Conservation (phyloP, 257 asterid species). For the Misopates orontium region DNA sequence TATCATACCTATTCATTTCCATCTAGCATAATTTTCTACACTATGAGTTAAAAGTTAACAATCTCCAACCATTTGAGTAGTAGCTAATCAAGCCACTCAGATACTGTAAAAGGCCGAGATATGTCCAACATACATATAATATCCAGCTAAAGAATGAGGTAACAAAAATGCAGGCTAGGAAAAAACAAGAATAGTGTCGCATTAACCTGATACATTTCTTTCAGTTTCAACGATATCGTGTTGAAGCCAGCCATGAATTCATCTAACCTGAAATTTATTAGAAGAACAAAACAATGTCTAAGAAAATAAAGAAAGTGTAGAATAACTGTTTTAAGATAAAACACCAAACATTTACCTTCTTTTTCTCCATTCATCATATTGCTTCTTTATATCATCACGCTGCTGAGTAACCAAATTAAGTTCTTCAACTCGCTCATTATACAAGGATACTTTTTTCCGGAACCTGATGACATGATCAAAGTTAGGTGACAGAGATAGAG, state of each 20-base stretch:
- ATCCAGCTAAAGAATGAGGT: conserved; percentile 15
- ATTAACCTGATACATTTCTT: conserved; percentile 97
- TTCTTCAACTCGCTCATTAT: conserved; percentile 83
- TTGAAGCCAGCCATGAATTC: conserved; percentile 97
- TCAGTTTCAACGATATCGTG: conserved; percentile 86
- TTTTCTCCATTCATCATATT: conserved; percentile 93
- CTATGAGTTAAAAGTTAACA: background rate
- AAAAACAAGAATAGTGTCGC: conserved; percentile 11
- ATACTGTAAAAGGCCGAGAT: background rate
- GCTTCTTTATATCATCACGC: conserved; percentile 86
- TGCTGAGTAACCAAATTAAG: conserved; percentile 78
- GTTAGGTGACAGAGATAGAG: conserved; percentile 12
- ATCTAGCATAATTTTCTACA: conserved; percentile 1
- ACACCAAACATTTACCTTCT: conserved; percentile 49
- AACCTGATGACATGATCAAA: conserved; percentile 48
- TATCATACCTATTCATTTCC: conserved; percentile 2
- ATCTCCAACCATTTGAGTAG: background rate
- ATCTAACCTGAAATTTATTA: conserved; percentile 68
- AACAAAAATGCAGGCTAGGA: conserved; percentile 13
- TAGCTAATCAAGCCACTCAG: background rate
- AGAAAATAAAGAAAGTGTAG: conserved; percentile 2
- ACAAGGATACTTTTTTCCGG: conserved; percentile 67
- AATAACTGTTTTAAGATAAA: background rate
- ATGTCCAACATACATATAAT: conserved; percentile 15
- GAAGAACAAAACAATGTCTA: conserved; percentile 1